Base-by-base conservation (phyloP, 2,329 filamentous ascomycete species). In the Fusarium incarnatum region DNA sequence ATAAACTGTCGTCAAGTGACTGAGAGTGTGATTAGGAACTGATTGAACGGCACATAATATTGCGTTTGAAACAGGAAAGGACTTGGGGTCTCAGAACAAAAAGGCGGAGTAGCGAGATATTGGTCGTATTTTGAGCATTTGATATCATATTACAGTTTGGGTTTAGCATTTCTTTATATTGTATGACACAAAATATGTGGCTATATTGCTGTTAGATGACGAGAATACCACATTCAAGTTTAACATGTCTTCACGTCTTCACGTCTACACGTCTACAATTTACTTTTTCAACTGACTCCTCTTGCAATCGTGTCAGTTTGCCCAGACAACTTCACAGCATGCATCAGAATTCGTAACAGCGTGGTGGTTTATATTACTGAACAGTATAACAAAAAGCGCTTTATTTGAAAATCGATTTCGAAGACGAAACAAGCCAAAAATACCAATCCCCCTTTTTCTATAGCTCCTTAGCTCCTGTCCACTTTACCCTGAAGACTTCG, bases 141-240 rank as follows among this genome's bases (percentile, higher is more conserved):
- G 56, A 65, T 71, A 73, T 73, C 64, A 73, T 49, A 55, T 44
- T 56, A 47, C 49, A 47, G 48, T 64, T 64, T 34, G 47, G 48
- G 53, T 57, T 63, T 57, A 27, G 34, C 16, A 45, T 47, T 28
- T 58, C 30, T 16, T 41, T 30, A 48, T 49, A 57, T 54, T 56
- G 27, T 32, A 46, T 70, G 53, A 48, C 22, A 20, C n/a, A 13
- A 30, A 23, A 25, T 40, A 34, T 60, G 34, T 56, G 47, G 56
- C 27, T 62, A 62, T 50, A 28, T 25, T 53, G 32, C 34, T 34
- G 27, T 42, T 37, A n/a, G 52, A 53, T 56, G n/a, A 56, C 34
- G 47, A 57, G 34, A 63, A 56, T 57, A 63, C 44, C 28, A 20
- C 13, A 42, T 32, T 27, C 12, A 28, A 32, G 22, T 23, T 8